Conservation (phyloP, 345 rosid species). For the Excoecaria cochinchinensis region DNA sequence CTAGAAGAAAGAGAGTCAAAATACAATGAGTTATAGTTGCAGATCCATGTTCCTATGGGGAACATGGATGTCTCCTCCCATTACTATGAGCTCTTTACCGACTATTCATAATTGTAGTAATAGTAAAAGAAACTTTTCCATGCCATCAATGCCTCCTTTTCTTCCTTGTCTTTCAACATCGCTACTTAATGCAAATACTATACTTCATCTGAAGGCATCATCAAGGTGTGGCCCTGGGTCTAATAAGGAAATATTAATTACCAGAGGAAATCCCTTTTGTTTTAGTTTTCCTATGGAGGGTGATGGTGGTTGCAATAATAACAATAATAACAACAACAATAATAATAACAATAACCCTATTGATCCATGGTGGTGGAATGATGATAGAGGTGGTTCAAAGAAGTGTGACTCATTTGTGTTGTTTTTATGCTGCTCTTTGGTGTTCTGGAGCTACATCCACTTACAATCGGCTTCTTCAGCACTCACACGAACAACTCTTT, state of each 20-base stretch:
- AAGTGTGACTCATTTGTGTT: conserved; percentile 11
- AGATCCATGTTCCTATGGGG: conserved; percentile 22
- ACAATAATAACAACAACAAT: conserved; percentile 20
- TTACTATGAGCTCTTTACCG: not conserved
- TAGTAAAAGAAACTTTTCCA: conserved; percentile 1
- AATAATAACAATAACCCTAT: conserved; percentile 14
- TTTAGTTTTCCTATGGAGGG: conserved; percentile 21
- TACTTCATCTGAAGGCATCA: not conserved
- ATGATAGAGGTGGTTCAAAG: conserved; percentile 7
- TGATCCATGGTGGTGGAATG: conserved; percentile 37
- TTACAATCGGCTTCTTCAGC: conserved; percentile 46
- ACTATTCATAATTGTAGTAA: not conserved
- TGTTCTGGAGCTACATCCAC: conserved; percentile 38
- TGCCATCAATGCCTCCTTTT: not conserved
- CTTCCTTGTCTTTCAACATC: not conserved
- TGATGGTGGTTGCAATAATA: conserved; percentile 17
- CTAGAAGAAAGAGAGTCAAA: not conserved
- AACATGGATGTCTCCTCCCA: conserved; percentile 10
- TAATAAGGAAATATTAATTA: not conserved
- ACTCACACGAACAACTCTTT: conserved; percentile 35
- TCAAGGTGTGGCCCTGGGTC: not conserved
- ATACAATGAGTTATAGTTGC: conserved; percentile 28
- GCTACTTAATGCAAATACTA: not conserved
- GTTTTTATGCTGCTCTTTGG: conserved; percentile 33
- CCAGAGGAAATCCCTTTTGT: conserved; percentile 2